Percentiles rank a stretch among this genome's conserved stretches.
Conservation (phyloP, 495 filamentous ascomycete genomes). For the Chaetomium fimeti region DNA sequence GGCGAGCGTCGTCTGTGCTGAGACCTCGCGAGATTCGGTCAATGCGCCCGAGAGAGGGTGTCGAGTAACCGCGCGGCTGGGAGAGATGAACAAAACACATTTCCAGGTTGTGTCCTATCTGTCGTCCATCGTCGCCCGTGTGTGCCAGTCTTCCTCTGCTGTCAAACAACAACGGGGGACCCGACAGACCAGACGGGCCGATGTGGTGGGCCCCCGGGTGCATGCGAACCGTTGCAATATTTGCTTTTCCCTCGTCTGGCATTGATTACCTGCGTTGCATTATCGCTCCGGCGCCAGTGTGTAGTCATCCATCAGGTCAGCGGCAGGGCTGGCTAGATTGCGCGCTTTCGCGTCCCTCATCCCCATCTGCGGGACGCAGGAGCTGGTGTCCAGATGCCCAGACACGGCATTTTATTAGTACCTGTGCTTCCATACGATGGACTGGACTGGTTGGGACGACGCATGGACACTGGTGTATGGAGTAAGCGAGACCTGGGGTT, state of each 20-base stretch:
- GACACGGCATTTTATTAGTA: neutral
- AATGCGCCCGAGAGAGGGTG: neutral
- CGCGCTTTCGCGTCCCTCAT: neutral
- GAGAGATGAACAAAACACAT: neutral
- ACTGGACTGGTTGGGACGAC: too few relatives aligned
- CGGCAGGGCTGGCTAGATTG: neutral
- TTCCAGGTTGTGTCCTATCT: too few relatives aligned
- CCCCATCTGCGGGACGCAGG: neutral
- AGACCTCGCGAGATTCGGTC: constrained; percentile 3
- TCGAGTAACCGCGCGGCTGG: neutral
- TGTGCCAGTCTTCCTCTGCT: neutral
- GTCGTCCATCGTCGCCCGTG: too few relatives aligned
- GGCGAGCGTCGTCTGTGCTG: constrained; percentile 3
- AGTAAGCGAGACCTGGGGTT: too few relatives aligned
- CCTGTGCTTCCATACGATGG: too few relatives aligned
- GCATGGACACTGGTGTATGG: too few relatives aligned
- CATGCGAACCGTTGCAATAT: constrained; percentile 6
- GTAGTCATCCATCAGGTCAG: constrained; percentile 7
- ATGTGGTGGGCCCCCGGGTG: neutral
- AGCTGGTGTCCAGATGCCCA: neutral
- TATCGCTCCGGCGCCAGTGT: neutral
- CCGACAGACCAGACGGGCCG: neutral
- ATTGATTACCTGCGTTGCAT: constrained; percentile 6
- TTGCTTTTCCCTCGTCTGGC: neutral
- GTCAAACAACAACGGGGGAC: neutral